These are phyloP conservation scores for Candida morakotiae DNA, from an alignment of 805 yeast species.

Conservation along the genomic window DNA sequence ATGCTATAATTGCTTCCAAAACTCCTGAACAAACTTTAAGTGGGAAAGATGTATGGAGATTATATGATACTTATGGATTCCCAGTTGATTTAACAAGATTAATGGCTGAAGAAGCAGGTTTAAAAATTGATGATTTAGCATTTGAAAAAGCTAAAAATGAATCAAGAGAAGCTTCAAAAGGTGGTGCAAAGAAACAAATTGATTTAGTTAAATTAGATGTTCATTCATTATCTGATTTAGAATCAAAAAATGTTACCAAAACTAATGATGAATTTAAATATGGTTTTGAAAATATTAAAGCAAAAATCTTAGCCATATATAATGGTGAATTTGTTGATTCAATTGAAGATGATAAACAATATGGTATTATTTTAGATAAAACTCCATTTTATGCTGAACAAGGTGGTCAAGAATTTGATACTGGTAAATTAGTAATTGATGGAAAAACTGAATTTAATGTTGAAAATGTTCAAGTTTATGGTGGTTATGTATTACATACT, in stretches of 20 bases:
- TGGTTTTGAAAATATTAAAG: conserved; percentile 61
- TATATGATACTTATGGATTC: conserved; percentile 98
- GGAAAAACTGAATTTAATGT: conserved; percentile 86
- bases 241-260: conserved; percentile 57
- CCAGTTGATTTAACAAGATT: conserved; percentile 96
- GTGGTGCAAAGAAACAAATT: conserved; percentile 60
- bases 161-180: conserved; percentile 93
- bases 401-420: conserved; percentile 98
- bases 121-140: conserved; percentile 86
- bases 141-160: conserved; percentile 88
- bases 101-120: conserved; percentile 98
- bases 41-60: conserved; percentile 97
- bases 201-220: conserved; percentile 80
- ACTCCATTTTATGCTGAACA: conserved; percentile 98
- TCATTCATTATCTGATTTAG: conserved; percentile 76
- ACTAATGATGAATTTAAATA: conserved; percentile 84
- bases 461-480: conserved; percentile 86
- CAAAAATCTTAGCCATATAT: conserved; percentile 69
- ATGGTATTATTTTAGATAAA: conserved; percentile 80
- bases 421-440: conserved; percentile 88
- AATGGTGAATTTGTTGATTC: conserved; percentile 60
- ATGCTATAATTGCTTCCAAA: conserved; percentile 77
- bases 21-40: conserved; percentile 71
- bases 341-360: conserved; percentile 41
- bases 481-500: conserved; percentile 93